Percentiles rank a stretch among this genome's conserved stretches.
These are phyloP conservation scores for Blastobotrys illinoisensis DNA, from an alignment of 1,139 yeast genomes.

Conservation along the genomic window DNA sequence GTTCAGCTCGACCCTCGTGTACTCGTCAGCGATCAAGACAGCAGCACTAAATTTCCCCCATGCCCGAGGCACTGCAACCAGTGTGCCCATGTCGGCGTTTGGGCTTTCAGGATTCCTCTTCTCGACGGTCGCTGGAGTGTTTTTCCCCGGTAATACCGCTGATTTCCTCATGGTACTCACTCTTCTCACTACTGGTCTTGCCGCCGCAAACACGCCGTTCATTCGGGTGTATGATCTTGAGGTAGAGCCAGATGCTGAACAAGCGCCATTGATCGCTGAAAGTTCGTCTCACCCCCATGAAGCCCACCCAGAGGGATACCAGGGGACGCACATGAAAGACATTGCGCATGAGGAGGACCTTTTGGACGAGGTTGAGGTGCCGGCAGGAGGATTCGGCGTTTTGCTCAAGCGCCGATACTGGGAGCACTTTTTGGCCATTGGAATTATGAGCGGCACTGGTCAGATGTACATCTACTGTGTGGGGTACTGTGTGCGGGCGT, in stretches of 20 bases:
- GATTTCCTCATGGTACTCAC: conserved; percentile 29
- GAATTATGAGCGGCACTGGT: conserved; percentile 61
- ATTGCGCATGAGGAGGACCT: not conserved
- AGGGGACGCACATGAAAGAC: not conserved
- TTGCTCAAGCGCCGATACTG: conserved; percentile 28
- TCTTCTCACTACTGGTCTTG: conserved; percentile 26
- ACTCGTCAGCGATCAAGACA: conserved; percentile 31
- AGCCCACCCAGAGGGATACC: not conserved
- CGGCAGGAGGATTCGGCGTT: conserved; percentile 16
- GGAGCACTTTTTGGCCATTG: conserved; percentile 42
- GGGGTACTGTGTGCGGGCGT: conserved; percentile 60
- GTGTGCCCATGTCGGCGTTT: conserved; percentile 35
- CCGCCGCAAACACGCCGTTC: conserved; percentile 26
- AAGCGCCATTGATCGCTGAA: conserved; percentile 3
- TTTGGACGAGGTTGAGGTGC: conserved; percentile 5
- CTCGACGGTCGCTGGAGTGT: conserved; percentile 26
- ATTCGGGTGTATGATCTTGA: conserved; percentile 19
- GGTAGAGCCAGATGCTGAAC: conserved; percentile 1
- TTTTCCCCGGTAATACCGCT: conserved; percentile 31
- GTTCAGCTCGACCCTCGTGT: conserved; percentile 31
- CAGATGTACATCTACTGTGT: conserved; percentile 69
- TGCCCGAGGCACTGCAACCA: conserved; percentile 32
- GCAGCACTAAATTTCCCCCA: conserved; percentile 34
- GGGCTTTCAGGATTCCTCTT: conserved; percentile 35
- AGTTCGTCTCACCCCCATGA: conserved; percentile 3